phyloP scores from a whole-genome alignment of 1,284 basidiomycete genomes.

The Puccinia brachypodii region DNA sequence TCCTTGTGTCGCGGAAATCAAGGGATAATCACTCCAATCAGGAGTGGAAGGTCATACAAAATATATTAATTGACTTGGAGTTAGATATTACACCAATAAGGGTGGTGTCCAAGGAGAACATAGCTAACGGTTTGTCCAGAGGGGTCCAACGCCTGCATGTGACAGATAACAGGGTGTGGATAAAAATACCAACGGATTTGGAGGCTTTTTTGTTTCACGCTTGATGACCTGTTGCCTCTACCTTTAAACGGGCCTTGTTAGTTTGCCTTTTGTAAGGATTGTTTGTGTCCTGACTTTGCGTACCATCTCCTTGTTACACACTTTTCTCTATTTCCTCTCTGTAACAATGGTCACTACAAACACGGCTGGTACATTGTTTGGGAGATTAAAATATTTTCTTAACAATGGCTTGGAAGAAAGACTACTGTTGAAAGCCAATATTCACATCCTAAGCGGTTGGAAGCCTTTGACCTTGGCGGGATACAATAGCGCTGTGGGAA shows the following conservation, averaged over 20 bases:
- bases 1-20: neutral
- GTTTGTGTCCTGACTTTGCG: neutral
- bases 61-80: neutral
- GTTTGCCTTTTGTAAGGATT: too few relatives aligned
- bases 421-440: neutral
- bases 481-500: neutral
- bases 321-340: neutral
- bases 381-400: neutral
- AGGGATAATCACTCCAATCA: neutral
- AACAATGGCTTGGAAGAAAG: neutral
- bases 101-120: neutral
- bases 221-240: neutral
- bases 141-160: neutral
- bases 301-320: neutral
- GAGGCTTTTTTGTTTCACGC: neutral
- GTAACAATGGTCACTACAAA: neutral
- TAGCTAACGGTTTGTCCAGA: neutral
- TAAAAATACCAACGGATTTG: neutral
- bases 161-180: neutral
- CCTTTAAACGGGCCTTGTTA: neutral
- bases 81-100: neutral
- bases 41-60: constrained; percentile 24
- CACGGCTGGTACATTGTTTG: neutral
- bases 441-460: neutral
- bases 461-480: neutral